Evolutionary conservation across 1,284 basidiomycete genomes (phyloP), one percentile per base, ranked within the genome.

Genomic region (Porodaedalea pini): DNA sequence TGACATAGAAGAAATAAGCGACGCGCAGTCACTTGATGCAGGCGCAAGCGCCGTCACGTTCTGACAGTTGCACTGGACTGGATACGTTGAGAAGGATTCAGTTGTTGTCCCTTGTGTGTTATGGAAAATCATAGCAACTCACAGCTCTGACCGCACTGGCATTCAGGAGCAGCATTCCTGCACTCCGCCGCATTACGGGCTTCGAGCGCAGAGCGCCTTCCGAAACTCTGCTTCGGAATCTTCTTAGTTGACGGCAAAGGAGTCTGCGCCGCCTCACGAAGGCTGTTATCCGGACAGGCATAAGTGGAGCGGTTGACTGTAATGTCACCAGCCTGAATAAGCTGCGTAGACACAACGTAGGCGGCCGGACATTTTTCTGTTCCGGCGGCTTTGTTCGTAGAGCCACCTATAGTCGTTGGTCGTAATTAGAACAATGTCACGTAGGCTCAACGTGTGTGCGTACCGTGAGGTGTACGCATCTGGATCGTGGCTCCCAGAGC

Each of bases 11-110:
- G 15, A 21, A 15, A 52, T 47, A 15, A 57, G 51, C 8, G 34
- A 19, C 10, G 49, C 59, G 52, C 67, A 70, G 54, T 69, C 69
- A 2, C 65, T 62, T 8, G 62, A 61, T 11, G 39, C 57, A 17
- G 68, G 68, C 27, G 68, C 66, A 13, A 65, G 61, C 2, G 50
- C 56, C 17, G 56, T 52, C 11, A 52, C 40, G 44, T 57, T 47
- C 39, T 57, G 55, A 48, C 55, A 57, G 27, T 47, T 45, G 15
- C 66, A 67, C 29, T 62, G 45, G 41, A 63, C 55, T 21, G 52
- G 59, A 53, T 63, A 67, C 2, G 61, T 56, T 17, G 47, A 63
- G 15, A 61, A 66, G 57, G 64, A 64, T 63, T 43, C 25, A 15
- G 2, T 25, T 4, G 11, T 23, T 8, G n/a, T 2, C 3, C 8